Conservation (phyloP, 176 grass and related monocot genomes). For the Ensete ventricosum region DNA sequence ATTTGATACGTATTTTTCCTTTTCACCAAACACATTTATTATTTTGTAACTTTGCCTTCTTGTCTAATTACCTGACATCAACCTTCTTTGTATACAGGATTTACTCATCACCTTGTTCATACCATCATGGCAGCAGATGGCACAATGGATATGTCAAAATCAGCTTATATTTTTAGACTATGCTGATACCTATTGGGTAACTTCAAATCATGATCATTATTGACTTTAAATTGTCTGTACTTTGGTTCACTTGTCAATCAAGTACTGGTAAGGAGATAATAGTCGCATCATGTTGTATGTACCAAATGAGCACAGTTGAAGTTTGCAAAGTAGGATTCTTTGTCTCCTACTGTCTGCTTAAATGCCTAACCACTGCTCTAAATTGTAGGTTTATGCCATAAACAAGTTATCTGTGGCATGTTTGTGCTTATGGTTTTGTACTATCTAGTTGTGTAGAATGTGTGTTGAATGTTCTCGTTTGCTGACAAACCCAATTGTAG, state of each 20-base stretch:
- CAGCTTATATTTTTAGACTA: not conserved
- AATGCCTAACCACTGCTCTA: not conserved
- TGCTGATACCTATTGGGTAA: slow-evolving; percentile 4
- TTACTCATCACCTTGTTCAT: slow-evolving; percentile 9
- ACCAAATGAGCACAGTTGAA: not conserved
- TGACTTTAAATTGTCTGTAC: not conserved
- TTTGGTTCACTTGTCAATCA: not conserved
- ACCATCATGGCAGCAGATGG: not conserved
- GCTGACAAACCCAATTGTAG: no score
- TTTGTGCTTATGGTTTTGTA: no score
- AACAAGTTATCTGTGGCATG: no score
- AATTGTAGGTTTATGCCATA: not conserved
- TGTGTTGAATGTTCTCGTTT: no score
- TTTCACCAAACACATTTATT: not conserved
- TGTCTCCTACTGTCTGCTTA: not conserved
- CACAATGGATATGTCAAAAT: not conserved
- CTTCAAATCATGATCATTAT: not conserved
- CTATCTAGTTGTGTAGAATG: no score
- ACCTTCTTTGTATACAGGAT: not conserved
- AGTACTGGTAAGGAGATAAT: not conserved
- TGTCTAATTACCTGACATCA: not conserved
- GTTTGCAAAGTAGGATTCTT: not conserved
- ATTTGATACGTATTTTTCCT: not conserved
- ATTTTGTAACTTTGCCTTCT: not conserved
- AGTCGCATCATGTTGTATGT: not conserved